These are phyloP conservation scores for Raffaelea albimanens DNA, from an alignment of 2,329 filamentous ascomycete species.

Conservation along the genomic window DNA sequence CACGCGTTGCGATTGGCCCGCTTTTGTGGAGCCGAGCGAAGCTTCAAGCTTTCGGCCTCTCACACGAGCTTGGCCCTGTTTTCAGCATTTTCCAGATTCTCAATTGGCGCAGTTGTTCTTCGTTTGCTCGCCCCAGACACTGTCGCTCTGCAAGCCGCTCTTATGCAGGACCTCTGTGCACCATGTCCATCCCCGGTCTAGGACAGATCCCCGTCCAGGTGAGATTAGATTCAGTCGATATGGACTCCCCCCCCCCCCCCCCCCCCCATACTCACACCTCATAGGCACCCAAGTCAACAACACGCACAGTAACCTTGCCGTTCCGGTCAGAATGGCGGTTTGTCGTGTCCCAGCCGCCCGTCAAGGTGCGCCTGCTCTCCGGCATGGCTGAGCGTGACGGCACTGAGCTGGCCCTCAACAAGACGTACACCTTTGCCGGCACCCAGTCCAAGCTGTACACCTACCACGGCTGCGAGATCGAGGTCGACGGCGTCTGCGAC, in stretches of 20 bases:
- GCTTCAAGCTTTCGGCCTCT: no score
- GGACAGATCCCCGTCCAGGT: slow-evolving; percentile 57
- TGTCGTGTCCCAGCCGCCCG: slow-evolving; percentile 46
- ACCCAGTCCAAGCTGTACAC: slow-evolving; percentile 83
- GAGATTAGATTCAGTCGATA: slow-evolving; percentile 15
- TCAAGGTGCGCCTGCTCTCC: slow-evolving; percentile 54
- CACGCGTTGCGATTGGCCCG: no score
- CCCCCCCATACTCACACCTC: slow-evolving; percentile 10
- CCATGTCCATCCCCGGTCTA: slow-evolving; percentile 66
- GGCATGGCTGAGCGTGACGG: slow-evolving; percentile 92
- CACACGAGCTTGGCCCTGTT: no score
- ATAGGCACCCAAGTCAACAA: slow-evolving; percentile 28
- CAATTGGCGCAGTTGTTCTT: no score
- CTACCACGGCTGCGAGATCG: slow-evolving; percentile 81
- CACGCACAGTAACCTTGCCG: slow-evolving; percentile 42
- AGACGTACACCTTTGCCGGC: slow-evolving; percentile 71
- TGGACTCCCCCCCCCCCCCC: not conserved
- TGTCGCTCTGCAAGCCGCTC: no score
- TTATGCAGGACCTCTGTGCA: no score
- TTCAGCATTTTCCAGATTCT: no score
- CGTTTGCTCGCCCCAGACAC: no score
- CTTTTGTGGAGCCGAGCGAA: no score
- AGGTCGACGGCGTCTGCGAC: slow-evolving; percentile 56
- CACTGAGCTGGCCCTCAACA: slow-evolving; percentile 77
- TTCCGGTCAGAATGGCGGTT: slow-evolving; percentile 72